Evolutionary conservation across 1,284 basidiomycete species (phyloP).

Genomic region (Melampsora americana): DNA sequence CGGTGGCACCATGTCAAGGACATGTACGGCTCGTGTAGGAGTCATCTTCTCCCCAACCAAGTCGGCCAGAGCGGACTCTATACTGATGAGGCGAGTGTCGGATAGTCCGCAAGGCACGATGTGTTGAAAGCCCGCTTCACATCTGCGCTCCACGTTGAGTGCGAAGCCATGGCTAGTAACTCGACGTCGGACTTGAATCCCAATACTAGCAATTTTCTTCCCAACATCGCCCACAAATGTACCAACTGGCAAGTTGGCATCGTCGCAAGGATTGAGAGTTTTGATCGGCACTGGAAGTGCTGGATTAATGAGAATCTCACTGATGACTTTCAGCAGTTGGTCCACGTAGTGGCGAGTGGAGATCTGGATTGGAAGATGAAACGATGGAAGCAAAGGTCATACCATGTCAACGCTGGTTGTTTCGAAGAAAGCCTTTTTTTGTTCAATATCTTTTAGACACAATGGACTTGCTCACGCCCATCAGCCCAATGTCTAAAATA

Average conservation of each 20-base stretch:
- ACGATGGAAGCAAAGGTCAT: background rate
- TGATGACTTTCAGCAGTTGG: constrained; percentile 56
- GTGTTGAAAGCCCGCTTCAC: constrained; percentile 75
- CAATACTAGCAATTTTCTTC: constrained; percentile 87
- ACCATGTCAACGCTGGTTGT: background rate
- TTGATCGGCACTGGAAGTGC: constrained; percentile 34
- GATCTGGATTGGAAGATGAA: constrained; percentile 48
- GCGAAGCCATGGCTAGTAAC: constrained; percentile 94
- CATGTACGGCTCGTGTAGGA: constrained; percentile 38
- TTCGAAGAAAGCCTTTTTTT: background rate
- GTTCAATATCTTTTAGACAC: background rate
- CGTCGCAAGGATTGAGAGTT: constrained; percentile 38
- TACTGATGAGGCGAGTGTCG: constrained; percentile 69
- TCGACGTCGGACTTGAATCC: constrained; percentile 90
- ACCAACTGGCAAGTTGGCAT: constrained; percentile 36
- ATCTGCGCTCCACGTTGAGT: constrained; percentile 79
- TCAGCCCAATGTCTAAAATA: constrained; percentile 71
- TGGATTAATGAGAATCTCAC: constrained; percentile 50
- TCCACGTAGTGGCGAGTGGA: constrained; percentile 58
- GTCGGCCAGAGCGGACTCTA: constrained; percentile 47
- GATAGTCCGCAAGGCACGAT: constrained; percentile 88
- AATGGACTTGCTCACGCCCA: constrained; percentile 58
- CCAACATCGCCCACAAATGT: constrained; percentile 52
- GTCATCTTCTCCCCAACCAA: background rate
- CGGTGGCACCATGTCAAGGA: constrained; percentile 47